phyloP scores from a whole-genome alignment of 2,329 filamentous ascomycete genomes.

The Nothophaeocryptopus gaeumannii region DNA sequence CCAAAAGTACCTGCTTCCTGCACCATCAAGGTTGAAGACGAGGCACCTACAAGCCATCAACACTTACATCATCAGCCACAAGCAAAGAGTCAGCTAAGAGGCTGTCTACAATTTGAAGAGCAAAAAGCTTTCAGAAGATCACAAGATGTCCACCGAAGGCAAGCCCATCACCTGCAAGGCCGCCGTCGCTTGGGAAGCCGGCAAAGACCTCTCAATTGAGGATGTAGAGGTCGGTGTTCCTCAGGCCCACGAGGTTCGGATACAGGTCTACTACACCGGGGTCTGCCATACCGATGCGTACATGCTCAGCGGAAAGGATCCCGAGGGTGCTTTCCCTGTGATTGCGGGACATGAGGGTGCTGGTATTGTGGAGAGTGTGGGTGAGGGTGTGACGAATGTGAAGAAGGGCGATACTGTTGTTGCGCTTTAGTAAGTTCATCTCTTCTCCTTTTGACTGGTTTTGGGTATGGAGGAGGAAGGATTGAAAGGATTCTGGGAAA shows the following conservation, averaged over 20 bases:
- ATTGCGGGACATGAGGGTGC: conserved; percentile 88
- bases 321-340: conserved; percentile 89
- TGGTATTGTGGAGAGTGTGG: conserved; percentile 87
- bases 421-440: conserved; percentile 69
- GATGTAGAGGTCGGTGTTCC: conserved; percentile 89
- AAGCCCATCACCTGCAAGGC: conserved; percentile 89
- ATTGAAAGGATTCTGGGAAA: too few relatives aligned
- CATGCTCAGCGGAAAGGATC: conserved; percentile 93
- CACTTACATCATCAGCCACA: too few relatives aligned
- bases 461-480: too few relatives aligned
- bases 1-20: neutral
- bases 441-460: neutral
- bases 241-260: conserved; percentile 89
- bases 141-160: conserved; percentile 56
- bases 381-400: conserved; percentile 90
- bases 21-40: conserved; percentile 10
- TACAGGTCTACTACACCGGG: conserved; percentile 95
- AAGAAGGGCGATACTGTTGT: conserved; percentile 91
- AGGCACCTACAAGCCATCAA: too few relatives aligned
- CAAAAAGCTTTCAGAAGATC: conserved; percentile 1
- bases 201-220: conserved; percentile 83
- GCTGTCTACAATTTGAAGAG: too few relatives aligned
- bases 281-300: conserved; percentile 96
- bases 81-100: too few relatives aligned
- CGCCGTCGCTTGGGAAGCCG: conserved; percentile 95